phyloP scores from a whole-genome alignment of 2,329 filamentous ascomycete genomes.

The Xylariaceae sp. region DNA sequence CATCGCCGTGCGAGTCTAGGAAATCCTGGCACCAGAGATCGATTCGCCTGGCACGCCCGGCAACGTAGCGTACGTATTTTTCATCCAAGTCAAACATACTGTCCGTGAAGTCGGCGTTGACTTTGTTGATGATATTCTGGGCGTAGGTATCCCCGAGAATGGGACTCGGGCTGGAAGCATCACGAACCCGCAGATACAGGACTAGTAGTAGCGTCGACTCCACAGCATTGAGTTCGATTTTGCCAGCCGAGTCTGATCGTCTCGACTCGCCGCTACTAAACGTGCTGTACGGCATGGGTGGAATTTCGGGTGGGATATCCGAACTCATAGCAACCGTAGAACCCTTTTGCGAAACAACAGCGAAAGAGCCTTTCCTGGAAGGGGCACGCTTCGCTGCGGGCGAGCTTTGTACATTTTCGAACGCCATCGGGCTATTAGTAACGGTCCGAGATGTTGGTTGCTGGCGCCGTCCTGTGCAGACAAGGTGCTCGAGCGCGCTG shows the following conservation, averaged over 20 bases:
- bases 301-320: too few relatives aligned
- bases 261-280: too few relatives aligned
- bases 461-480: too few relatives aligned
- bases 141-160: conserved; percentile 14
- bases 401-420: neutral
- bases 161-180: conserved; percentile 10
- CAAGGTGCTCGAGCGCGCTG: too few relatives aligned
- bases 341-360: neutral
- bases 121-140: conserved; percentile 12
- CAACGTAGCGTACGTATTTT: conserved; percentile 2
- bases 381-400: neutral
- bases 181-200: conserved; percentile 9
- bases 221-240: neutral
- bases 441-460: too few relatives aligned
- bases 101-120: conserved; percentile 7
- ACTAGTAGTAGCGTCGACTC: conserved; percentile 3
- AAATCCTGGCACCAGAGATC: conserved; percentile 20
- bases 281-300: too few relatives aligned
- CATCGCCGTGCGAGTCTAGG: conserved; percentile 11
- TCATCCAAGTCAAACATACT: conserved; percentile 6
- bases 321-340: neutral
- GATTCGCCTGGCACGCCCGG: neutral
- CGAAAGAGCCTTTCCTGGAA: neutral
- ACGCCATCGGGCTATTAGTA: neutral
- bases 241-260: too few relatives aligned